Evolutionary conservation across 176 grass and related monocot species (phyloP), one percentile per base, ranked within the genome.

Genomic region (Hyparrhenia diplandra): DNA sequence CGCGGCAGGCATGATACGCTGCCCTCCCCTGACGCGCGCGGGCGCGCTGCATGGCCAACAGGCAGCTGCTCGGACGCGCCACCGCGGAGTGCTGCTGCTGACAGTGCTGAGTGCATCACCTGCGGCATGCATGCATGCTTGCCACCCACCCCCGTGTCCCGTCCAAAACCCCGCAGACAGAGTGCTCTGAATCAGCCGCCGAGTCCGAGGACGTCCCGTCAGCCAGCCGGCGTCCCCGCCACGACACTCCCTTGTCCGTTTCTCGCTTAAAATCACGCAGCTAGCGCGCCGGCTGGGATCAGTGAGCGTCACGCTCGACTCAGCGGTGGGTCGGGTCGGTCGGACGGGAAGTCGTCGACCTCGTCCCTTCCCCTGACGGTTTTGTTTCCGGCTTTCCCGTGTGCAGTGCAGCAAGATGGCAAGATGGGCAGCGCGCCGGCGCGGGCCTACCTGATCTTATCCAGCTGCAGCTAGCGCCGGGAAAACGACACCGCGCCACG

Each of bases 401-500:
- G 75, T 39, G 68, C 86, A 21, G 42, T 42, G 41, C 41, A 28
- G 14, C 46, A 14, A 52, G 39, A 36, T 9, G 20, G 64, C 31
- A 13, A 16, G 27, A 31, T 29, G 55, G 59, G 75, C 40, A 18
- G 45, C 42, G 71, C 71, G 69, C 63, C 11, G 54, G 29, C 29
- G 64, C 14, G 54, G 73, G 72, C 64, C 72, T 62, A 41, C 79
- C 12, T 25, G 52, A 54, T 40, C 87, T 76, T 89, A 81, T 85
- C 82, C 64, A 12, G 4, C 54, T 55, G 32, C 77, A 28, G 55
- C 65, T 45, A 34, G 16, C 42, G 37, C 37, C 21, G 45, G 82
- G 81, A 82, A 82, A 77, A 46, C 77, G 82, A 89, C 87, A 20
- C 77, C 27, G 32, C 9, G 69, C 81, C 87, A 3, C 49, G 45